A percentile compares a stretch with the other conserved stretches of the same genome.
These are phyloP conservation scores for Exophiala spinifera DNA, from an alignment of 2,329 filamentous ascomycete genomes.

Conservation along the genomic window DNA sequence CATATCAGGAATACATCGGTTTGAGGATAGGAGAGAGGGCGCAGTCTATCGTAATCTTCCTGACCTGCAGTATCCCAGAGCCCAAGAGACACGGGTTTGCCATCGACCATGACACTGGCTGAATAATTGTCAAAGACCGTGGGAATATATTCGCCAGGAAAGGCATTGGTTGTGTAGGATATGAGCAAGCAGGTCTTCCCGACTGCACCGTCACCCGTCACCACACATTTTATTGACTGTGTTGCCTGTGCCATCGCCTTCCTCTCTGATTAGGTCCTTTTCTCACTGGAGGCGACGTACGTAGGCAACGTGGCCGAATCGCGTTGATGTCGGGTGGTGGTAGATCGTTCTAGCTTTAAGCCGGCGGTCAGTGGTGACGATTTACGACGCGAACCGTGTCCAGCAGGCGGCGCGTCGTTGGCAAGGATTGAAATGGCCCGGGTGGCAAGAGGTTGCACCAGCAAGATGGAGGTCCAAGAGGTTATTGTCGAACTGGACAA, in stretches of 20 bases:
- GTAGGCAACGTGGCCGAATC: neutral
- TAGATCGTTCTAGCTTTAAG: conserved; percentile 6
- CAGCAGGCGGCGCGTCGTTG: conserved; percentile 19
- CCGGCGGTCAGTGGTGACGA: conserved; percentile 1
- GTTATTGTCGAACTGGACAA: conserved; percentile 5
- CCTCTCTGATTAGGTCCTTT: neutral
- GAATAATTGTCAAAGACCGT: conserved; percentile 99
- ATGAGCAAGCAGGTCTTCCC: conserved; percentile 99
- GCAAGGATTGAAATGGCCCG: conserved; percentile 4
- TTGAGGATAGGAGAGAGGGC: conserved; percentile 94
- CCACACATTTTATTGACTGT: conserved; percentile 70
- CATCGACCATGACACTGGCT: conserved; percentile 97
- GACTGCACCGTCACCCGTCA: conserved; percentile 98
- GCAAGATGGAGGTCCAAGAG: conserved; percentile 11
- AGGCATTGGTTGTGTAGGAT: conserved; percentile 98
- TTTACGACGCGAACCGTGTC: conserved; percentile 22
- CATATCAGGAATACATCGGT: conserved; percentile 98
- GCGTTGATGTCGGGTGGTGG: neutral
- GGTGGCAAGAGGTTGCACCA: conserved; percentile 16
- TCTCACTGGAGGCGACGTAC: neutral
- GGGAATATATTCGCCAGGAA: conserved; percentile 99
- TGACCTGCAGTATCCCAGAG: conserved; percentile 98
- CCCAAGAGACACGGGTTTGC: conserved; percentile 93
- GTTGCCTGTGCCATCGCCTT: conserved; percentile 24
- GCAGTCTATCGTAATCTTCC: conserved; percentile 94